Evolutionary conservation across 441 rosid species (phyloP).

Genomic region (Lepidium campestre): DNA sequence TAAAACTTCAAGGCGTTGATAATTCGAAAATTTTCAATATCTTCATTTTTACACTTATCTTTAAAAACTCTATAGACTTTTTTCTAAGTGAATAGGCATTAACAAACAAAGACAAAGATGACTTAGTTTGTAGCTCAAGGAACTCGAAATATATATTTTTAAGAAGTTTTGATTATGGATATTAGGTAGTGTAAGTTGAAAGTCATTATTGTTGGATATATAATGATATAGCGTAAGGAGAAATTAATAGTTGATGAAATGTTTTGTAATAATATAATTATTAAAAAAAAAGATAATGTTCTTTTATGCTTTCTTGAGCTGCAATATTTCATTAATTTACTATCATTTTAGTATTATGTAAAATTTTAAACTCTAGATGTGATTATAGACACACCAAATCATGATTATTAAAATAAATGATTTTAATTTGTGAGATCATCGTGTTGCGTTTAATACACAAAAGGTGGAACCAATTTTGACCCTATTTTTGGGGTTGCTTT

Average conservation of each 20-base stretch:
- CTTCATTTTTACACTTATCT: neutral
- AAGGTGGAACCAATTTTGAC: conserved; percentile 8
- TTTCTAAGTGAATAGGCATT: too few relatives aligned
- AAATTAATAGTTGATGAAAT: conserved; percentile 8
- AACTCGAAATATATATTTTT: neutral
- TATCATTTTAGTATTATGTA: neutral
- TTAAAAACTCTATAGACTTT: neutral
- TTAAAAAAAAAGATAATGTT: neutral
- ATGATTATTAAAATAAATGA: too few relatives aligned
- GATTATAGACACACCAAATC: neutral
- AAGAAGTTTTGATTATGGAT: conserved; percentile 8
- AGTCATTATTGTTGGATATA: conserved; percentile 20
- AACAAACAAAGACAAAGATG: neutral
- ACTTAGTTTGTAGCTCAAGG: conserved; percentile 26
- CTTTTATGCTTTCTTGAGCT: conserved; percentile 10
- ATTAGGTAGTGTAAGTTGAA: conserved; percentile 26
- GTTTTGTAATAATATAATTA: neutral
- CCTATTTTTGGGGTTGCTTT: conserved; percentile 24
- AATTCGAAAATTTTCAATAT: too few relatives aligned
- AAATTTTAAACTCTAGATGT: neutral
- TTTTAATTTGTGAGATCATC: conserved; percentile 17
- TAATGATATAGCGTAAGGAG: conserved; percentile 24
- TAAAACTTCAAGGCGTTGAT: too few relatives aligned
- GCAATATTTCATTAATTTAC: conserved; percentile 6
- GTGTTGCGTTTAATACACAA: conserved; percentile 18